Evolutionary conservation across 2,329 filamentous ascomycete species (phyloP).

Genomic region (Fusarium bactridioides): DNA sequence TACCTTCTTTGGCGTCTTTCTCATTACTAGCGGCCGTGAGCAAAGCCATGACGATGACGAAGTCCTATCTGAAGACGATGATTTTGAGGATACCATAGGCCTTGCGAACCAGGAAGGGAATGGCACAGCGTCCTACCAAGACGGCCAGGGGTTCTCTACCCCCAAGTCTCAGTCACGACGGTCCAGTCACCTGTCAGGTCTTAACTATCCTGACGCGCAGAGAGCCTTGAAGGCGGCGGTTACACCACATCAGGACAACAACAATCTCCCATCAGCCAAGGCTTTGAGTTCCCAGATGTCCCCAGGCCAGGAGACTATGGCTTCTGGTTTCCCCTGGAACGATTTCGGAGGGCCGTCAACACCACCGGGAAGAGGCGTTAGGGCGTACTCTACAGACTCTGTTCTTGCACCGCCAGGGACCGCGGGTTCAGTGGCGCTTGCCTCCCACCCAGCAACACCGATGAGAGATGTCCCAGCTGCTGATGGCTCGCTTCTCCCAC

Average conservation of each 20-base stretch:
- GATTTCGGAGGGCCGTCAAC: conserved; percentile 45
- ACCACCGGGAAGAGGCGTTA: conserved; percentile 47
- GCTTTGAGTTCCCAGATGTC: conserved; percentile 46
- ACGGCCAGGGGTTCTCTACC: conserved; percentile 29
- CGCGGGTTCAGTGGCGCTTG: conserved; percentile 30
- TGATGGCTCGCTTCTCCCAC: conserved; percentile 43
- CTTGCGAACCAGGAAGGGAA: conserved; percentile 59
- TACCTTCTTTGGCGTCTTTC: conserved; percentile 96
- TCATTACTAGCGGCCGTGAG: conserved; percentile 87
- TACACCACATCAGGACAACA: conserved; percentile 47
- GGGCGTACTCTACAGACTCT: conserved; percentile 50
- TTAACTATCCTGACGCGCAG: conserved; percentile 53
- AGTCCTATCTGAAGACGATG: conserved; percentile 62
- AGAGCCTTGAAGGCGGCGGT: conserved; percentile 44
- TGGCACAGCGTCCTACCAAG: conserved; percentile 17
- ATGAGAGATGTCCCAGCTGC: conserved; percentile 41
- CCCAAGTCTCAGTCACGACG: conserved; percentile 52
- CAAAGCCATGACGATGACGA: conserved; percentile 64
- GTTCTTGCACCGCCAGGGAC: conserved; percentile 36
- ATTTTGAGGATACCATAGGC: conserved; percentile 70
- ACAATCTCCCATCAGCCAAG: conserved; percentile 49
- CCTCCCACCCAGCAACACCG: conserved; percentile 46
- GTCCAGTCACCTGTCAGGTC: conserved; percentile 57
- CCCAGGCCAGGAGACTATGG: conserved; percentile 48
- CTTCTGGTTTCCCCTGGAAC: conserved; percentile 56